Evolutionary conservation across 352 stramenopile species (phyloP).

Genomic region (Chrysophaeum taylorii): DNA sequence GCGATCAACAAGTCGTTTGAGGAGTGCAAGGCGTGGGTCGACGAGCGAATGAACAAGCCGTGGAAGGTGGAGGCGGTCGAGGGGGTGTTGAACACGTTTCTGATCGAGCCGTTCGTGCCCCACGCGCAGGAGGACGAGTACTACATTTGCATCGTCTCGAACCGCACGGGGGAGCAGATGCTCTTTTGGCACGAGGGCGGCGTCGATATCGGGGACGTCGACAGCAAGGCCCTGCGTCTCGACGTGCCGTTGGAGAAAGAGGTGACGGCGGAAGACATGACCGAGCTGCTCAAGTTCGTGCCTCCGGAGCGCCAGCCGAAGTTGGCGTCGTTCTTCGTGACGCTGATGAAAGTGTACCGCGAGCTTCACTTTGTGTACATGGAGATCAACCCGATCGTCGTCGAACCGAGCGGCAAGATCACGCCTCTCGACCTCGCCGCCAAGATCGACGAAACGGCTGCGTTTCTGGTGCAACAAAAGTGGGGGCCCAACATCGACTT

Average conservation of each 20-base stretch:
- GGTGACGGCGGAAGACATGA: constrained; percentile 59
- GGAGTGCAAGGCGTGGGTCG: constrained; percentile 83
- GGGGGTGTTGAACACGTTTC: constrained; percentile 86
- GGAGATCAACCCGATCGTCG: constrained; percentile 94
- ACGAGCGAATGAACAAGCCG: constrained; percentile 77
- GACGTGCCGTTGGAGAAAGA: constrained; percentile 63
- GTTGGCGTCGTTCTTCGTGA: constrained; percentile 71
- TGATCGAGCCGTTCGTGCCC: constrained; percentile 90
- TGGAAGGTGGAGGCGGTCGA: constrained; percentile 75
- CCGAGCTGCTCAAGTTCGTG: constrained; percentile 61
- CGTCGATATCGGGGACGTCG: constrained; percentile 87
- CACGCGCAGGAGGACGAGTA: constrained; percentile 82
- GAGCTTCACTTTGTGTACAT: constrained; percentile 93
- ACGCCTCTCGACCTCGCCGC: constrained; percentile 86
- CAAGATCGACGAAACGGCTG: constrained; percentile 90
- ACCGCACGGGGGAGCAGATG: constrained; percentile 84
- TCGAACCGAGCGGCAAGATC: constrained; percentile 70
- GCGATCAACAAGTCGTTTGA: constrained; percentile 80
- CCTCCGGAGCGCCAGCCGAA: constrained; percentile 58
- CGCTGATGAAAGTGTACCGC: constrained; percentile 79
- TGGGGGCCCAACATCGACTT: constrained; percentile 84
- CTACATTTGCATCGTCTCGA: constrained; percentile 89
- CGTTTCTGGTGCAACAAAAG: constrained; percentile 76
- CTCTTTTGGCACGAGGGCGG: constrained; percentile 88
- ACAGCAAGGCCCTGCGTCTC: constrained; percentile 77